These are phyloP conservation scores for Colletotrichum aenigma DNA, from an alignment of 2,329 filamentous ascomycete species.

Conservation along the genomic window DNA sequence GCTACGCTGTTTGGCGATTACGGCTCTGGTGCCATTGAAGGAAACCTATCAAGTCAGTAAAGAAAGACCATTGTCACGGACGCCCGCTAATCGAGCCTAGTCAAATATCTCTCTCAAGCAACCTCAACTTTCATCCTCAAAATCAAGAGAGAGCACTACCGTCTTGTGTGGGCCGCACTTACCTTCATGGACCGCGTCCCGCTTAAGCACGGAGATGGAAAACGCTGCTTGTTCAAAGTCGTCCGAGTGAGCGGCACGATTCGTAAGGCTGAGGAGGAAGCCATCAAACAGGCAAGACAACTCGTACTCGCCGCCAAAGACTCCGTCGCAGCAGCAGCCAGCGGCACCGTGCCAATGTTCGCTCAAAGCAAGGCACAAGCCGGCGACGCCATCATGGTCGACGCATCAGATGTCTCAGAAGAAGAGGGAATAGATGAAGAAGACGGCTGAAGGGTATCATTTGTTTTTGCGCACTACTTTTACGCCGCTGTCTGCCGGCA, in stretches of 20 bases:
- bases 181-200: conserved; percentile 79
- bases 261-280: conserved; percentile 88
- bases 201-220: conserved; percentile 50
- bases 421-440: conserved; percentile 51
- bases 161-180: conserved; percentile 88
- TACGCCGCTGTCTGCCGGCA: conserved; percentile 67
- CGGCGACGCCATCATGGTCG: conserved; percentile 48
- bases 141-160: conserved; percentile 81
- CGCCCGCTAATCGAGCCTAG: conserved; percentile 43
- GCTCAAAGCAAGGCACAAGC: conserved; percentile 69
- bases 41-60: conserved; percentile 67
- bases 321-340: neutral
- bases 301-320: conserved; percentile 71
- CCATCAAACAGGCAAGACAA: conserved; percentile 75
- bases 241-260: conserved; percentile 92
- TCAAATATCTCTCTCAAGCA: conserved; percentile 91
- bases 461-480: conserved; percentile 71
- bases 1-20: conserved; percentile 85
- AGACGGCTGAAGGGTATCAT: conserved; percentile 52
- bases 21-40: conserved; percentile 76
- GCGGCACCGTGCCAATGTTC: neutral
- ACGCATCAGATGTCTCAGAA: conserved; percentile 44
- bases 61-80: neutral
- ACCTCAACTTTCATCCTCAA: conserved; percentile 93
- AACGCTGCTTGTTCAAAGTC: conserved; percentile 80